phyloP scores from a whole-genome alignment of 1,284 basidiomycete species.

The Rhodotorula sp. region DNA sequence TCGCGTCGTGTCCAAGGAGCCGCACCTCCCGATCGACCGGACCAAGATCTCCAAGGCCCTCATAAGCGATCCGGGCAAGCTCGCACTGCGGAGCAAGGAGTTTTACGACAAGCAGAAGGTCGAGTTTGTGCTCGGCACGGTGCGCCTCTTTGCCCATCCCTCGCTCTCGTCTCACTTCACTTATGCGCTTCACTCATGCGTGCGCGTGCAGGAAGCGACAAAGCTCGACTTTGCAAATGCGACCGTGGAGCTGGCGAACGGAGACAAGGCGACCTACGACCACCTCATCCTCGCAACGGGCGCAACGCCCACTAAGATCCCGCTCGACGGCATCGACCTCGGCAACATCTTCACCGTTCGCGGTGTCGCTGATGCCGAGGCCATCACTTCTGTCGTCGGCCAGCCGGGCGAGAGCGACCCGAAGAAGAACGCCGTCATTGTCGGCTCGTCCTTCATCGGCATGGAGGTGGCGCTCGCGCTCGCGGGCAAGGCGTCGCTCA shows the following conservation, averaged over 20 bases:
- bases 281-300: conserved; percentile 54
- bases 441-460: conserved; percentile 89
- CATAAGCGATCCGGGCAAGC: conserved; percentile 71
- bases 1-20: conserved; percentile 76
- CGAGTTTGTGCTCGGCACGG: conserved; percentile 67
- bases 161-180: neutral
- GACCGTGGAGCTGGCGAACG: conserved; percentile 54
- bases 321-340: conserved; percentile 73
- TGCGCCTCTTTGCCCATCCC: conserved; percentile 50
- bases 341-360: conserved; percentile 79
- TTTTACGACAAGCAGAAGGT: conserved; percentile 79
- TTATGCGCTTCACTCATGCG: neutral
- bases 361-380: conserved; percentile 69
- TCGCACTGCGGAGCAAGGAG: conserved; percentile 68
- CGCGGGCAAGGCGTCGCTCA: conserved; percentile 61
- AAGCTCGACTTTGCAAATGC: conserved; percentile 63
- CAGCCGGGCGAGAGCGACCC: conserved; percentile 44
- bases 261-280: conserved; percentile 49
- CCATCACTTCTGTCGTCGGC: conserved; percentile 59
- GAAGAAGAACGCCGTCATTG: conserved; percentile 71
- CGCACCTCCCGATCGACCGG: conserved; percentile 80
- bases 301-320: conserved; percentile 61
- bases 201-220: conserved; percentile 60
- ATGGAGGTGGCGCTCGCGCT: conserved; percentile 85
- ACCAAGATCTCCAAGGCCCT: conserved; percentile 89